Percentiles rank a stretch among this genome's conserved stretches.
phyloP scores from a whole-genome alignment of 306 rosid species.

The Castanea mollissima region DNA sequence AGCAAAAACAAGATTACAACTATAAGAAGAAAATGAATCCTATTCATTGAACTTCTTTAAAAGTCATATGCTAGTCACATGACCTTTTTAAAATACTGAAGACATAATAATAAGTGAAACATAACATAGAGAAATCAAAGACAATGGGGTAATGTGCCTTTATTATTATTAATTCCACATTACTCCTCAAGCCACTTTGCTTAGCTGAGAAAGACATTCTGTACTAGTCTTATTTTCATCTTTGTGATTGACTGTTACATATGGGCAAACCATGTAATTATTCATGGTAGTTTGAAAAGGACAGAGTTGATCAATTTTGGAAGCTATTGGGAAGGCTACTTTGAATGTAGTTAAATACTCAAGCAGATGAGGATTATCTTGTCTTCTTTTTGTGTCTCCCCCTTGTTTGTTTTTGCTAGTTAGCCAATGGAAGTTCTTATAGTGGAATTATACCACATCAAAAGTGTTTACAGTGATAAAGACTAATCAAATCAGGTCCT shows the following conservation, averaged over 20 bases:
- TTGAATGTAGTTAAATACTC: neutral
- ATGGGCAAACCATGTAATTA: neutral
- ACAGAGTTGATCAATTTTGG: neutral
- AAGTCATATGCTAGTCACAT: too few species aligned
- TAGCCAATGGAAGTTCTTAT: neutral
- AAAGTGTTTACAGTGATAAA: neutral
- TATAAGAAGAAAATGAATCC: too few species aligned
- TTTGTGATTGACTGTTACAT: neutral
- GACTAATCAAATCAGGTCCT: neutral
- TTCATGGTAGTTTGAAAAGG: neutral
- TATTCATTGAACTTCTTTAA: too few species aligned
- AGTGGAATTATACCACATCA: neutral
- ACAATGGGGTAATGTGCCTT: too few species aligned
- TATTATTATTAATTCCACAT: neutral
- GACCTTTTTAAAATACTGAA: too few species aligned
- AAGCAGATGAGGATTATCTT: neutral
- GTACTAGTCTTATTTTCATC: neutral
- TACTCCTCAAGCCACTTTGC: neutral
- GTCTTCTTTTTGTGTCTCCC: neutral
- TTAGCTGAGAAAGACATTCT: neutral
- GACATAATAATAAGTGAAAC: too few species aligned
- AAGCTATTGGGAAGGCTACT: neutral
- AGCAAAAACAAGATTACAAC: too few species aligned
- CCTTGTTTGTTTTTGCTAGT: neutral
- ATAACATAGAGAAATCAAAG: too few species aligned